Conservation (phyloP, 768 basidiomycete species). For the Leccinum fibrillosum region DNA sequence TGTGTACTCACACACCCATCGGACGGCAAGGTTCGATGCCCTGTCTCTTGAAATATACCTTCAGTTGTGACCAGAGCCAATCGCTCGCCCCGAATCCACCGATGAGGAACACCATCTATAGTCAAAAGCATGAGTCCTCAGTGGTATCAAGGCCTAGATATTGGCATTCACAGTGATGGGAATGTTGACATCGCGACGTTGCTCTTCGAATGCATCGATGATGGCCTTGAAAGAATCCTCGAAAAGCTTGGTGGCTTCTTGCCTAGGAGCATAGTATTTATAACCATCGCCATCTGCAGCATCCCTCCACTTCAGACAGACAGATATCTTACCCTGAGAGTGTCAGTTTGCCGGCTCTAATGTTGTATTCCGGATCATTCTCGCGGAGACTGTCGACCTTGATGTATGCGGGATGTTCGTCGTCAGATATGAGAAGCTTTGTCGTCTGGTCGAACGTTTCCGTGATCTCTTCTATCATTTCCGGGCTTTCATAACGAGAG, state of each 20-base stretch:
- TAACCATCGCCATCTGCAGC: not conserved
- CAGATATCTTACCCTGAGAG: slow-evolving; percentile 29
- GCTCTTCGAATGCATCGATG: slow-evolving; percentile 30
- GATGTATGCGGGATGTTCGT: slow-evolving; percentile 32
- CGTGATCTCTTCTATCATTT: slow-evolving; percentile 32
- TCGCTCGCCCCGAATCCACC: slow-evolving; percentile 51
- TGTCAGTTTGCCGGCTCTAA: slow-evolving; percentile 33
- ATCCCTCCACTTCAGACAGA: not conserved
- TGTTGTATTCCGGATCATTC: slow-evolving; percentile 29
- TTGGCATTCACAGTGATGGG: slow-evolving; percentile 29
- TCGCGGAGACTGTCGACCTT: slow-evolving; percentile 37
- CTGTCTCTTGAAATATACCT: slow-evolving; percentile 30
- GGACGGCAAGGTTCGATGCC: slow-evolving; percentile 43
- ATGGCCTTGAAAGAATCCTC: slow-evolving; percentile 37
- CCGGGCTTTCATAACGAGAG: slow-evolving; percentile 25
- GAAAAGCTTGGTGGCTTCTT: slow-evolving; percentile 39
- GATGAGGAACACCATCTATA: slow-evolving; percentile 38
- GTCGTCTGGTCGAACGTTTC: slow-evolving; percentile 34
- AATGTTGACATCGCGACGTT: slow-evolving; percentile 18
- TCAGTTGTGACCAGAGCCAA: slow-evolving; percentile 41
- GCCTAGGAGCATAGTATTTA: slow-evolving; percentile 15
- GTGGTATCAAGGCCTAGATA: not conserved
- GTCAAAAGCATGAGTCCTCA: not conserved
- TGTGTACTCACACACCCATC: slow-evolving; percentile 42
- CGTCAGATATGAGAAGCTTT: slow-evolving; percentile 37